Evolutionary conservation across 805 yeast species (phyloP).

Genomic region (Metschnikowia cubensis): DNA sequence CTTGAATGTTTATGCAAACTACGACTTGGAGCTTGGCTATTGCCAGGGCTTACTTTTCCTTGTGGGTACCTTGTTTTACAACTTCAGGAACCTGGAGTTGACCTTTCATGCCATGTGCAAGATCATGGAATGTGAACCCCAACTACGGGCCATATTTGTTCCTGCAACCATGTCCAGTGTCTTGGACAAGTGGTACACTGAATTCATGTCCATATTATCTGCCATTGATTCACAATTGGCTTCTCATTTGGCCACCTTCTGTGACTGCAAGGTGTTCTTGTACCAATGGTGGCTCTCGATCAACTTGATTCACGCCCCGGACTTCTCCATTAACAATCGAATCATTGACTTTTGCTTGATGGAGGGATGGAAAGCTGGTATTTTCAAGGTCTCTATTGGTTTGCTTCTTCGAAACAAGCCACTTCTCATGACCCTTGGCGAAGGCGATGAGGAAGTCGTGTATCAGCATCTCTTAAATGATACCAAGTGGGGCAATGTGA

Average conservation of each 20-base stretch:
- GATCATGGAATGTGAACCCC: conserved; percentile 54
- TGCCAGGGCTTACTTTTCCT: conserved; percentile 65
- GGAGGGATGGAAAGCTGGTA: conserved; percentile 51
- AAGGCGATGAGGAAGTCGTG: conserved; percentile 40
- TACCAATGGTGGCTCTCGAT: conserved; percentile 66
- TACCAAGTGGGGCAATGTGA: conserved; percentile 40
- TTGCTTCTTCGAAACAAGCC: conserved; percentile 47
- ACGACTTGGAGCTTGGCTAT: conserved; percentile 62
- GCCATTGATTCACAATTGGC: conserved; percentile 38
- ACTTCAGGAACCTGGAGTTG: conserved; percentile 31
- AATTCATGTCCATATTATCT: conserved; percentile 45
- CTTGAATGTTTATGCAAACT: conserved; percentile 58
- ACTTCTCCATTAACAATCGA: conserved; percentile 43
- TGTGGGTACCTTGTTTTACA: conserved; percentile 53
- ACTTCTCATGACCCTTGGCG: conserved; percentile 30
- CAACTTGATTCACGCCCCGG: conserved; percentile 58
- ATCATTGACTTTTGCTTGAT: conserved; percentile 48
- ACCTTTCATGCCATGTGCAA: conserved; percentile 52
- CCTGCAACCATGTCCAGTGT: conserved; percentile 52
- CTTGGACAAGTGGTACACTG: conserved; percentile 47
- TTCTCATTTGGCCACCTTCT: conserved; percentile 39
- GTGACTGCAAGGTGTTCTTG: conserved; percentile 47
- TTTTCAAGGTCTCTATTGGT: conserved; percentile 54
- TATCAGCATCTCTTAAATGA: conserved; percentile 43
- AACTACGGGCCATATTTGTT: conserved; percentile 48